These are phyloP conservation scores for Fraxinus albicans DNA, from an alignment of 305 asterid genomes.

Conservation along the genomic window DNA sequence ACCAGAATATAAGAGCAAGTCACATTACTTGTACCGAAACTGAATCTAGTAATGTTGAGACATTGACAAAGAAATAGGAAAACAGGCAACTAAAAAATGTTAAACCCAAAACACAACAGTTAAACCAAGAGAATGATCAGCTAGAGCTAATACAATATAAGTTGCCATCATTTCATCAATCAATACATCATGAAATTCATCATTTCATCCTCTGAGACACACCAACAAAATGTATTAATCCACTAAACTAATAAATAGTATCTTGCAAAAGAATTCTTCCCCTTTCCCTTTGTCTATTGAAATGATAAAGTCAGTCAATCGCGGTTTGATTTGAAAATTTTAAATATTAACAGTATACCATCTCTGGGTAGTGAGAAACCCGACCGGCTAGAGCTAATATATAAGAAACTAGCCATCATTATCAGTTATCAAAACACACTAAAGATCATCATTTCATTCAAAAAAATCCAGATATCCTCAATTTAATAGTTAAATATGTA, in stretches of 20 bases:
- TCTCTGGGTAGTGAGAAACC: neutral
- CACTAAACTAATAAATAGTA: neutral
- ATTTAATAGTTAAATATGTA: neutral
- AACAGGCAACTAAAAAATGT: neutral
- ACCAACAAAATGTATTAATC: neutral
- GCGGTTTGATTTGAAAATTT: neutral
- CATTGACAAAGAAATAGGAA: neutral
- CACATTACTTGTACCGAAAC: neutral
- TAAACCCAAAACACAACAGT: neutral
- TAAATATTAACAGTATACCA: neutral
- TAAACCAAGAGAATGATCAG: conserved; percentile 36
- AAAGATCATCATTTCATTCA: neutral
- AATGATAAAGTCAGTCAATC: neutral
- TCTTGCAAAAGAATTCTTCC: neutral
- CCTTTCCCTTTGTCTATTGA: neutral
- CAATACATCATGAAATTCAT: conserved; percentile 20
- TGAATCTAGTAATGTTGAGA: neutral
- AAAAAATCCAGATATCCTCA: neutral
- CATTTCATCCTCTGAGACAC: conserved; percentile 29
- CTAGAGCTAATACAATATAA: conserved; percentile 51
- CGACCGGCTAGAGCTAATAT: neutral
- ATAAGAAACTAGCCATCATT: neutral
- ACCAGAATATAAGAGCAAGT: neutral
- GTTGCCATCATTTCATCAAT: conserved; percentile 36
- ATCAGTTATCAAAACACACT: neutral